phyloP scores from a whole-genome alignment of 2,329 filamentous ascomycete species.

The Waltergamsia citrina region DNA sequence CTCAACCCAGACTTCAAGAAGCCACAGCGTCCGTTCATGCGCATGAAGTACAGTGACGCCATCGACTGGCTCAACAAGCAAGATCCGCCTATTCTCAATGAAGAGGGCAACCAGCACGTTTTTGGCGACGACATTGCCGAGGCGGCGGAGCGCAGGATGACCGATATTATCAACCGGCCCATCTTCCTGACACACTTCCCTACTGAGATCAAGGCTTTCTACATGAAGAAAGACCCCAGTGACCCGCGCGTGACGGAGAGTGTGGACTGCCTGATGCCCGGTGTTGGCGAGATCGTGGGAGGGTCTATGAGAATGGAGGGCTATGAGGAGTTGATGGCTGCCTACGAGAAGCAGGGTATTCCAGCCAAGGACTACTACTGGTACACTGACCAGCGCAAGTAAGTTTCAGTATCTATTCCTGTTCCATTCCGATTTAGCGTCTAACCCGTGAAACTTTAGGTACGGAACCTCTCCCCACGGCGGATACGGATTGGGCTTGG shows the following conservation, averaged over 20 bases:
- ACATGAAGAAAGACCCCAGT: constrained; percentile 83
- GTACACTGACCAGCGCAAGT: constrained; percentile 97
- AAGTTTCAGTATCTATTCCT: constrained; percentile 31
- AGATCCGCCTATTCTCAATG: constrained; percentile 72
- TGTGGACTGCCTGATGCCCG: constrained; percentile 80
- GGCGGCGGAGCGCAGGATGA: constrained; percentile 94
- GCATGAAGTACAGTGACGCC: constrained; percentile 91
- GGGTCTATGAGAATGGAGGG: constrained; percentile 94
- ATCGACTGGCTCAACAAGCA: constrained; percentile 90
- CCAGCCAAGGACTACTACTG: constrained; percentile 85
- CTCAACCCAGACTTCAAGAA: constrained; percentile 86
- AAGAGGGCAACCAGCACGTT: constrained; percentile 78
- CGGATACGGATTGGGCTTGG: constrained; percentile 85
- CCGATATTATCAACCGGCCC: constrained; percentile 87
- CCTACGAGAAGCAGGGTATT: constrained; percentile 81
- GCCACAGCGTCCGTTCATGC: constrained; percentile 78
- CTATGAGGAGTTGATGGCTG: constrained; percentile 80
- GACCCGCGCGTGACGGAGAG: constrained; percentile 85
- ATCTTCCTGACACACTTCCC: constrained; percentile 98
- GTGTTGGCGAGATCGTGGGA: constrained; percentile 93
- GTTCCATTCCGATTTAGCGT: neutral
- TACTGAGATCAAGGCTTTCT: constrained; percentile 95
- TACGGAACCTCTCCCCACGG: constrained; percentile 90
- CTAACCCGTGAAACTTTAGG: constrained; percentile 30
- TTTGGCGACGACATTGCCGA: constrained; percentile 98